Conservation (phyloP, 768 basidiomycete species). For the Leucogyrophana mollusca region DNA sequence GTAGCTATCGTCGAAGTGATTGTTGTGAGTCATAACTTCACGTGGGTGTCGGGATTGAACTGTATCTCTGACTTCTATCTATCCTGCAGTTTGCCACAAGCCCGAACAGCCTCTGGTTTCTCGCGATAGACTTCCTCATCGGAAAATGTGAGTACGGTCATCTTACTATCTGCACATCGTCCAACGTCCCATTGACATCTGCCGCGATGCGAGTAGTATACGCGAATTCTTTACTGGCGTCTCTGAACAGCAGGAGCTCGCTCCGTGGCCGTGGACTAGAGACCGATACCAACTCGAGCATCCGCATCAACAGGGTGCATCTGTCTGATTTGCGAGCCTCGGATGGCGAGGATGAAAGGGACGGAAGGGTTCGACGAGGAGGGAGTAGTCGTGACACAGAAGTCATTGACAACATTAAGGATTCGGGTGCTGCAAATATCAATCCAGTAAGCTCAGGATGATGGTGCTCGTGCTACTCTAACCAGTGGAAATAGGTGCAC, state of each 20-base stretch:
- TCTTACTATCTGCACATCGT: no score
- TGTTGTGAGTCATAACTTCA: constrained; percentile 9
- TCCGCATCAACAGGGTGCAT: constrained; percentile 3
- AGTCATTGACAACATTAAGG: no score
- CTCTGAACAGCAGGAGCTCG: constrained; percentile 39
- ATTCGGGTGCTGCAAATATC: no score
- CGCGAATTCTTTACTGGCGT: constrained; percentile 45
- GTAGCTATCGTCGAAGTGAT: constrained; percentile 22
- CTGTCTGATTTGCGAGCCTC: constrained; percentile 2
- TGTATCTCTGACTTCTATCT: background rate
- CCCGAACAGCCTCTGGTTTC: constrained; percentile 44
- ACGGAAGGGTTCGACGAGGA: no score
- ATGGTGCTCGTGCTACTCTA: no score
- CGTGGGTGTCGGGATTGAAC: background rate
- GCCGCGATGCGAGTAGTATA: constrained; percentile 31
- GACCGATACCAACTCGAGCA: constrained; percentile 1
- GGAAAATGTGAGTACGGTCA: constrained; percentile 38
- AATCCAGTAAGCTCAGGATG: no score
- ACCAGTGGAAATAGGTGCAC: no score
- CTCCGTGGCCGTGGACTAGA: constrained; percentile 20
- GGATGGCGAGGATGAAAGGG: background rate
- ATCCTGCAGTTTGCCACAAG: constrained; percentile 34
- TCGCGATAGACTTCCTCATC: constrained; percentile 48
- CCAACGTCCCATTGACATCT: background rate
- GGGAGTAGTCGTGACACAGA: no score